Conservation (phyloP, 2,329 filamentous ascomycete genomes). For the Stenocarpella maydis region DNA sequence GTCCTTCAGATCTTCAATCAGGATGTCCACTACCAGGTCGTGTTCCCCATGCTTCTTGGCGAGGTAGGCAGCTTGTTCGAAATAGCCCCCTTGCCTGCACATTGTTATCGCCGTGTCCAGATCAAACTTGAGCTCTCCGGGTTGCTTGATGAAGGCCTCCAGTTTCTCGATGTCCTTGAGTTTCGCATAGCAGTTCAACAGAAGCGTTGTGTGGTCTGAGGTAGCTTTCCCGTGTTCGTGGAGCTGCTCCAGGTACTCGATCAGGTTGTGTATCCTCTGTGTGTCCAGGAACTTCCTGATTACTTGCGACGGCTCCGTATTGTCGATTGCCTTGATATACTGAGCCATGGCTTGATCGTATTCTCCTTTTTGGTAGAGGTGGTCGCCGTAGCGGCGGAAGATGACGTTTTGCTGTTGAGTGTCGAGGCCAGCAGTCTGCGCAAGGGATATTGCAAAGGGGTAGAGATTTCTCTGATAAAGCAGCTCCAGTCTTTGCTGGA, state of each 20-base stretch:
- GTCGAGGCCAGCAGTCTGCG: conserved; percentile 87
- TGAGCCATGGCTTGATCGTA: conserved; percentile 99
- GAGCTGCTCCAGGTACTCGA: conserved; percentile 94
- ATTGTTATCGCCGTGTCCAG: conserved; percentile 96
- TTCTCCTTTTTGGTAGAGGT: conserved; percentile 92
- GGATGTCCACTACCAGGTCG: conserved; percentile 91
- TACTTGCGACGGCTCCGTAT: conserved; percentile 94
- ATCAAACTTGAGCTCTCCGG: conserved; percentile 94
- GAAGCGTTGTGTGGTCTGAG: conserved; percentile 90
- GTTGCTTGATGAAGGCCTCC: conserved; percentile 95
- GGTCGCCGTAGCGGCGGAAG: conserved; percentile 92
- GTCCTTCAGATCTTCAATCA: conserved; percentile 94
- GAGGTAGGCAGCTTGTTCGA: conserved; percentile 93
- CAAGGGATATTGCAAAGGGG: conserved; percentile 88
- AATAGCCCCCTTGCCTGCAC: conserved; percentile 97
- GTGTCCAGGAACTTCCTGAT: conserved; percentile 98
- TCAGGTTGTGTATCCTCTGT: conserved; percentile 95
- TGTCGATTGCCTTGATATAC: conserved; percentile 94
- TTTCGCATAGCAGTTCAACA: conserved; percentile 98
- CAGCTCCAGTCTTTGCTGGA: conserved; percentile 91
- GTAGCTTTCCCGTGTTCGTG: conserved; percentile 95
- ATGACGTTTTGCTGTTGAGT: conserved; percentile 86
- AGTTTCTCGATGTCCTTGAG: conserved; percentile 96
- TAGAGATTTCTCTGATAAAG: conserved; percentile 95
- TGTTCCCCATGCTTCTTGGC: conserved; percentile 94